These are phyloP conservation scores for Lentinus tigrinus DNA, from an alignment of 768 basidiomycete genomes.

Conservation along the genomic window DNA sequence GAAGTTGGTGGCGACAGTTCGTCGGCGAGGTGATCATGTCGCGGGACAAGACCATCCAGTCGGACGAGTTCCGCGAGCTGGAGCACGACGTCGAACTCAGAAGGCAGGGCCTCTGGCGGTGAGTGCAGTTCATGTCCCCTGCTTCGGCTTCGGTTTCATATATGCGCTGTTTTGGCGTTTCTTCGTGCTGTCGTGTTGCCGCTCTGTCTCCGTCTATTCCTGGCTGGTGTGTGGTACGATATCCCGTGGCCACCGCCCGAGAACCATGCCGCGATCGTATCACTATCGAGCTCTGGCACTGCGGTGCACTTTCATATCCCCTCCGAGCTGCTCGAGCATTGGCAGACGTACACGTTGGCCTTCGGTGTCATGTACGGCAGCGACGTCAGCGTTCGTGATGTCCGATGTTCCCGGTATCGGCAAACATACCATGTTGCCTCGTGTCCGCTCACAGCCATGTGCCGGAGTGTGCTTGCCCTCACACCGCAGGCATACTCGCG, in stretches of 20 bases:
- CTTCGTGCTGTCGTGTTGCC: not conserved
- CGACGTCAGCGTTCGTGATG: not conserved
- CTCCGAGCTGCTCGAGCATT: too few relatives aligned
- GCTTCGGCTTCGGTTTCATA: not conserved
- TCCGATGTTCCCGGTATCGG: conserved; percentile 1
- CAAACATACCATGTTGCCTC: not conserved
- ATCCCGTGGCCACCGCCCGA: not conserved
- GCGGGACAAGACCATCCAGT: conserved; percentile 74
- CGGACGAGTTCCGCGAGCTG: conserved; percentile 77
- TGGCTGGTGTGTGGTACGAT: not conserved
- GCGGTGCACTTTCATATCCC: not conserved
- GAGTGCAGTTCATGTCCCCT: conserved; percentile 27
- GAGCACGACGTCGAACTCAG: conserved; percentile 84
- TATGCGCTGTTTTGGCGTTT: not conserved
- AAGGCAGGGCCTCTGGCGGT: conserved; percentile 72
- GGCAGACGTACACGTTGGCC: too few relatives aligned
- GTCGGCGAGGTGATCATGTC: conserved; percentile 87
- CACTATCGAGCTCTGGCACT: not conserved
- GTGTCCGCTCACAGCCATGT: too few relatives aligned
- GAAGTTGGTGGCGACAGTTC: conserved; percentile 52
- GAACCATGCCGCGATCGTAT: not conserved
- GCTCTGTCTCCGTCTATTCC: not conserved
- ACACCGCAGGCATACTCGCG: too few relatives aligned
- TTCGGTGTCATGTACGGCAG: not conserved
- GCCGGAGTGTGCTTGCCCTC: too few relatives aligned